Evolutionary conservation across 1,284 basidiomycete species (phyloP).

Genomic region (Anthracocystis setariae): DNA sequence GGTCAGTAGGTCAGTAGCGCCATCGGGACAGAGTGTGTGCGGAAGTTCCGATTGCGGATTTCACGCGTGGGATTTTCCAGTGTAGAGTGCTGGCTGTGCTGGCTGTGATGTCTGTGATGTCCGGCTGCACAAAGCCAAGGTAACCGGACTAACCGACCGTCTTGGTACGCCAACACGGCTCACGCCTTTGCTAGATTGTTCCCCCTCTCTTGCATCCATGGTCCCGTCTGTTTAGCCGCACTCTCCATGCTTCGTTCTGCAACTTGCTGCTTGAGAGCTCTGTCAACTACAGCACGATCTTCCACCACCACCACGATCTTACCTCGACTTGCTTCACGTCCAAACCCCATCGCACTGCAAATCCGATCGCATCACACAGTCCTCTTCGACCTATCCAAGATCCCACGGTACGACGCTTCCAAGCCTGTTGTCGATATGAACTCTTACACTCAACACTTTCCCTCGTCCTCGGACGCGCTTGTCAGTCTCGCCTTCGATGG

Average conservation of each 20-base stretch:
- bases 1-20: too few relatives aligned
- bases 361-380: neutral
- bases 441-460: slow-evolving; percentile 39
- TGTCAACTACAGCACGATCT: neutral
- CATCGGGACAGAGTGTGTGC: too few relatives aligned
- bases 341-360: neutral
- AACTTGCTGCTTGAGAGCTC: neutral
- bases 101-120: too few relatives aligned
- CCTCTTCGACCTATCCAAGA: slow-evolving; percentile 15
- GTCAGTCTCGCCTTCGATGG: slow-evolving; percentile 40
- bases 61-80: too few relatives aligned
- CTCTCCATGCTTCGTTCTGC: neutral
- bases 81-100: too few relatives aligned
- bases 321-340: neutral
- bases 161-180: too few relatives aligned
- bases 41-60: too few relatives aligned
- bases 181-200: neutral
- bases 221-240: neutral
- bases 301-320: neutral
- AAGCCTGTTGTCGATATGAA: slow-evolving; percentile 9
- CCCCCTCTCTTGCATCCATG: neutral
- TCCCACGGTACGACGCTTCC: slow-evolving; percentile 18
- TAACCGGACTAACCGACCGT: too few relatives aligned
- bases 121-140: too few relatives aligned
- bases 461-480: slow-evolving; percentile 12